Percentiles rank a stretch among this genome's conserved stretches.
phyloP scores from a whole-genome alignment of 257 asterid species.

The Apocynum venetum region DNA sequence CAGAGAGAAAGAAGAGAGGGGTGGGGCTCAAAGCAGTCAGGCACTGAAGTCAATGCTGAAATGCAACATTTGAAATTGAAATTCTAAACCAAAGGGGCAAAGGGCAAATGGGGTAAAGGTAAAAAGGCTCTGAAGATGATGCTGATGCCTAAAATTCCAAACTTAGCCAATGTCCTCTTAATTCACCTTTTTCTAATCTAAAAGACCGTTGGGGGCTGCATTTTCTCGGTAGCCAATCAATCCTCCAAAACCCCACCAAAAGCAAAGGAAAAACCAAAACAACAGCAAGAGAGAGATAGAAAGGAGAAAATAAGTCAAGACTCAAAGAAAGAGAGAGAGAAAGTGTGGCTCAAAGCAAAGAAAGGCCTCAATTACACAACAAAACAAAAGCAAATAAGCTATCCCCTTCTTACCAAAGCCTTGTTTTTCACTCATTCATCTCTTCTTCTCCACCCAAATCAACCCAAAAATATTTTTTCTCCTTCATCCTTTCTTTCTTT shows the following conservation, averaged over 20 bases:
- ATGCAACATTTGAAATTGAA: slow-evolving; percentile 18
- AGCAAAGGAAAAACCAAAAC: slow-evolving; percentile 14
- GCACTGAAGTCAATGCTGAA: slow-evolving; percentile 61
- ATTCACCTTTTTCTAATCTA: slow-evolving; percentile 18
- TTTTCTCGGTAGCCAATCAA: slow-evolving; percentile 30
- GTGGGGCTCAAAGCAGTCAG: too few species aligned
- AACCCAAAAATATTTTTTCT: neutral
- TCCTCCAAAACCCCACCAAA: slow-evolving; percentile 29
- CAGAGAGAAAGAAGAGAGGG: slow-evolving; percentile 3
- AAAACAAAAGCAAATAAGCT: slow-evolving; percentile 34
- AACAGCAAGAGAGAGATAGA: neutral
- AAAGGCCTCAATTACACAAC: slow-evolving; percentile 16
- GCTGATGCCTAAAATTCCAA: slow-evolving; percentile 26
- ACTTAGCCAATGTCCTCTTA: slow-evolving; percentile 3
- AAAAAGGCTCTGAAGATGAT: slow-evolving; percentile 21
- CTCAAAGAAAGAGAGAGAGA: slow-evolving; percentile 16
- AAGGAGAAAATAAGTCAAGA: slow-evolving; percentile 5
- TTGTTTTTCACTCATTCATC: slow-evolving; percentile 51
- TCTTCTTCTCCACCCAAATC: slow-evolving; percentile 34
- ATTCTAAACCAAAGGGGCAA: slow-evolving; percentile 4
- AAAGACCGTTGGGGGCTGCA: slow-evolving; percentile 27
- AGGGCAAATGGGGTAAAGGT: neutral
- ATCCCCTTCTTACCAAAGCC: slow-evolving; percentile 32
- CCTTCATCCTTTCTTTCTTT: neutral
- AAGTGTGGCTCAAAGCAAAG: slow-evolving; percentile 15